Base-by-base conservation (phyloP, 2,329 filamentous ascomycete species). In the Monosporascus sp. region DNA sequence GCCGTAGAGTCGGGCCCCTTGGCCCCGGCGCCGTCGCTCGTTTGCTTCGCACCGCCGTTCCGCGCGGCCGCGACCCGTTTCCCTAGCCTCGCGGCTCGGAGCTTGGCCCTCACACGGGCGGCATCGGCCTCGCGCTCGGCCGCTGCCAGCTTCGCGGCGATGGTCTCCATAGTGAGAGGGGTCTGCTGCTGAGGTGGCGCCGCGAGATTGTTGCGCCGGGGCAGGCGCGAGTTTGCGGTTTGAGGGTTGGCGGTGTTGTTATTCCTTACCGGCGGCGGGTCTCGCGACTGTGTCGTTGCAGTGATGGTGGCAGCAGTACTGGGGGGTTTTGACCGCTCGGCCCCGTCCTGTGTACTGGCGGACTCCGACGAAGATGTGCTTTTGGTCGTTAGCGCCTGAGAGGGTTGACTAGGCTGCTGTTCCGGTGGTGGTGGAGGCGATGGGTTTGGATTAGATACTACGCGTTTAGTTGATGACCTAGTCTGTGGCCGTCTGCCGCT, bases 121-220 rank as follows among this genome's bases (percentile, higher is more conserved):
- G 83, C 83, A 57, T 86, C 82, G 4, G 83, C 83, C 50, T 86
- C 82, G 18, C 80, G 75, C 58, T 86, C 83, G 0, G 82, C 81
- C 2, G 83, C 83, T 1, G 82, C 83, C 0, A 86, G 73, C 66
- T 86, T 86, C 27, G 82, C 81, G 0, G 81, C 79, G 56, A 86
- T 86, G 36, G 73, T 77, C 8, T 81, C 79, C 77, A 85, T 83
- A 20, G 78, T 83, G 3, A 85, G 67, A 0, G 82, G 82, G 27
- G 77, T 82, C 57, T 83, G 81, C 48, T 79, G n/a, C 20, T 44
- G 41, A 31, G 27, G 27, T 3, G 41, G 69, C 1, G 67, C 64
- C 4, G 72, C 72, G 8, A 58, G 54, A 24, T 53, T 63, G 24
- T 73, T 72, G 2, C 54, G 62, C 0, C 65, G 68, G 52, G 53